Base-by-base conservation (phyloP, 202 grass and related monocot genomes). In the Setaria italica region DNA sequence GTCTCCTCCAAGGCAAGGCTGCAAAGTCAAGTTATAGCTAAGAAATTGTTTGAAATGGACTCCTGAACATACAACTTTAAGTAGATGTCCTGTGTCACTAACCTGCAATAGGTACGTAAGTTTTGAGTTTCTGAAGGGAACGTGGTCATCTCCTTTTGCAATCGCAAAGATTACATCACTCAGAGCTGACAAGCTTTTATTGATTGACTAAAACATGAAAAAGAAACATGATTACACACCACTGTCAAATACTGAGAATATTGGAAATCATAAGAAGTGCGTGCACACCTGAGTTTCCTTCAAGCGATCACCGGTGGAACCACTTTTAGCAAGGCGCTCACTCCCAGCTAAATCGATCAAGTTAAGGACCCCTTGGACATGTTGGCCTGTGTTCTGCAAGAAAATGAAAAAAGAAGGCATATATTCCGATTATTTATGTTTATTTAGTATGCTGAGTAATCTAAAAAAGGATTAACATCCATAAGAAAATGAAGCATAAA, bases 1-100 rank as follows among this genome's bases (percentile, higher is more conserved):
- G 64, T 99, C 97, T 7, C 97, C 97, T 32, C 94, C 94, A 67
- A 99, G 94, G 80, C 97, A 99, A 83, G 97, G 97, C 97, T 99
- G 83, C 85, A 51, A 72, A 46, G 41, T 13, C 45, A 89, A 76
- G 33, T 51, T 45, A 25, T 41, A 66, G 34, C 25, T 73, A 42
- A 88, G 46, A 70, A 41, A 20, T 57, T 87, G 10, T 62, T 83
- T 66, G 2, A 35, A 17, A 69, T 60, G 10, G 0, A 55, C 30
- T 41, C 2, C 1, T 30, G 9, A 45, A 58, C 20, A 35, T 37
- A 39, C 16, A 73, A 1, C 1, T 49, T 63, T 58, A 54, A 55
- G 42, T 58, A 12, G 34, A 37, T 5, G 74, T 32, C 3, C 7
- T 7, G 6, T 70, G 25, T 55, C 35, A 81, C 69, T 72, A n/a